These are phyloP conservation scores for Ascochyta viciae-villosae DNA, from an alignment of 2,329 filamentous ascomycete genomes.

Conservation along the genomic window DNA sequence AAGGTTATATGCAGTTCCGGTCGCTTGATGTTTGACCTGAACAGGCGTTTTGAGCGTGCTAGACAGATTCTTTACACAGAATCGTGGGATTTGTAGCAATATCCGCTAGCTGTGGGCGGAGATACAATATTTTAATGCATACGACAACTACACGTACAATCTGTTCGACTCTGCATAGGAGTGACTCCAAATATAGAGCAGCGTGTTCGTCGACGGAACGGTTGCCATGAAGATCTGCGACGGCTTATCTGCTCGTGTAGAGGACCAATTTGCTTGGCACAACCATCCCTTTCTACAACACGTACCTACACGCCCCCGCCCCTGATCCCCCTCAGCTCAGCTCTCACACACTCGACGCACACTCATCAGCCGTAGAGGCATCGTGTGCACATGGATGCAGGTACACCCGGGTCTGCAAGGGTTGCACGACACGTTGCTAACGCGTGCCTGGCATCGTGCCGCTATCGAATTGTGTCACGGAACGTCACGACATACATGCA, in stretches of 20 bases:
- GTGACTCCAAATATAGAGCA: no score
- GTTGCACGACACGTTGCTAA: slow-evolving; percentile 3
- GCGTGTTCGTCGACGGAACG: no score
- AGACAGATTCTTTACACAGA: slow-evolving; percentile 35
- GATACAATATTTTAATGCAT: slow-evolving; percentile 43
- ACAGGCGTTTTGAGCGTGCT: slow-evolving; percentile 42
- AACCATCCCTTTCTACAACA: neutral
- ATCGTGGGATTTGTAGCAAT: slow-evolving; percentile 41
- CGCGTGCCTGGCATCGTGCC: neutral
- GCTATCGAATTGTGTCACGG: slow-evolving; percentile 11
- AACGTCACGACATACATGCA: slow-evolving; percentile 10
- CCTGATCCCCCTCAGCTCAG: neutral
- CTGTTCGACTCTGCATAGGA: neutral
- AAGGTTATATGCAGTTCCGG: slow-evolving; percentile 38
- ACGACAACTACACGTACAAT: slow-evolving; percentile 23
- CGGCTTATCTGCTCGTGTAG: neutral
- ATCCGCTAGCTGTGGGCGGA: slow-evolving; percentile 39
- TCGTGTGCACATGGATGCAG: slow-evolving; percentile 1
- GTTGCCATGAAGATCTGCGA: no score
- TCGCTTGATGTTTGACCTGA: slow-evolving; percentile 33
- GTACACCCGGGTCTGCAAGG: slow-evolving; percentile 11
- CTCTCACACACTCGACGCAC: neutral
- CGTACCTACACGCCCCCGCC: no score
- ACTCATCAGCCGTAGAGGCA: neutral
- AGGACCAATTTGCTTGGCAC: no score